Evolutionary conservation across 371 early-diverging fungal genomes (phyloP).

Genomic region (Furculomyces boomerangus): DNA sequence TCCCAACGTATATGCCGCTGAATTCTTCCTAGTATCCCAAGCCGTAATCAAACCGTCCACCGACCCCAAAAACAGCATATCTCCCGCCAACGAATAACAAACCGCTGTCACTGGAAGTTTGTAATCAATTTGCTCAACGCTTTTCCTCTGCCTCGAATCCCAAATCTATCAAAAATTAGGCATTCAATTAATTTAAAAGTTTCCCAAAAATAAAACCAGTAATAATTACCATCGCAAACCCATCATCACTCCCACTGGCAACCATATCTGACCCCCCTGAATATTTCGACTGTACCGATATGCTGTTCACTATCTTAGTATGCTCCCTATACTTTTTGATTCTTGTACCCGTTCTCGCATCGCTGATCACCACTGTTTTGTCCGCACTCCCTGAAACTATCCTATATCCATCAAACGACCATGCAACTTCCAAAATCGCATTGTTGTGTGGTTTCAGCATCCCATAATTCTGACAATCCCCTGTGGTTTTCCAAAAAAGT

Average conservation of each 20-base stretch:
- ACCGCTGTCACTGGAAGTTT: constrained; percentile 65
- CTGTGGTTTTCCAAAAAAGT: constrained; percentile 83
- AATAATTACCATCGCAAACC: constrained; percentile 22
- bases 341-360: constrained; percentile 50
- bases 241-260: constrained; percentile 63
- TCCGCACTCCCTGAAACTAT: constrained; percentile 60
- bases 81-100: constrained; percentile 58
- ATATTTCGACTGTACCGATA: constrained; percentile 32
- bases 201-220: neutral
- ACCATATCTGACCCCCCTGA: constrained; percentile 41
- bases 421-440: constrained; percentile 70
- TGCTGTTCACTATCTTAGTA: constrained; percentile 49
- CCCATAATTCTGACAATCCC: constrained; percentile 74
- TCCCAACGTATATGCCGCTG: constrained; percentile 37
- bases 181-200: neutral
- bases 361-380: constrained; percentile 57
- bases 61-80: constrained; percentile 66
- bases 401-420: constrained; percentile 64
- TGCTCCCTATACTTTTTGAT: constrained; percentile 60
- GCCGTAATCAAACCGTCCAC: constrained; percentile 77
- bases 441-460: constrained; percentile 71
- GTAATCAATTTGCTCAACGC: constrained; percentile 47
- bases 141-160: constrained; percentile 57
- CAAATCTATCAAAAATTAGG: constrained; percentile 26
- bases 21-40: constrained; percentile 73